Evolutionary conservation across 2,329 filamentous ascomycete species (phyloP).

Genomic region (Zymoseptoria tritici): DNA sequence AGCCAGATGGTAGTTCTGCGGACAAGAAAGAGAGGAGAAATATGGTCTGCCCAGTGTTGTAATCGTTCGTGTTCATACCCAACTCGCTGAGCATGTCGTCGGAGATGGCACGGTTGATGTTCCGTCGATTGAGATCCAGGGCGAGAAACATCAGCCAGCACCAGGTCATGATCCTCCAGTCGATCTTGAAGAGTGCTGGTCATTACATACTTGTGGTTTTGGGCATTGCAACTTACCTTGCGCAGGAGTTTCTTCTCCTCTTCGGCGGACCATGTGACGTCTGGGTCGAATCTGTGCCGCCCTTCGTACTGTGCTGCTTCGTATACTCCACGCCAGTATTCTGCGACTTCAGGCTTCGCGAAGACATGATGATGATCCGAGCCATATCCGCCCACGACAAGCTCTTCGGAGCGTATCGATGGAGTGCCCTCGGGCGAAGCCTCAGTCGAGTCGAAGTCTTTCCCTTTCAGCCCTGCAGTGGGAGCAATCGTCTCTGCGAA

Average conservation of each 20-base stretch:
- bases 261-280: slow-evolving; percentile 38
- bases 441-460: neutral
- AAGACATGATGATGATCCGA: slow-evolving; percentile 31
- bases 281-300: slow-evolving; percentile 42
- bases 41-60: slow-evolving; percentile 25
- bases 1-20: slow-evolving; percentile 40
- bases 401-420: slow-evolving; percentile 10
- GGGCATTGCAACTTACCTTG: slow-evolving; percentile 4
- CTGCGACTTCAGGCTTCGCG: slow-evolving; percentile 44
- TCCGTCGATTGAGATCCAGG: slow-evolving; percentile 23
- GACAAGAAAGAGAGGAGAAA: slow-evolving; percentile 23
- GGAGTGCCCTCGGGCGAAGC: neutral
- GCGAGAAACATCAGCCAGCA: slow-evolving; percentile 25
- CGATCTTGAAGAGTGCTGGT: slow-evolving; percentile 8
- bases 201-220: too few species aligned
- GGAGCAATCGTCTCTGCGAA: neutral
- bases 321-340: slow-evolving; percentile 49
- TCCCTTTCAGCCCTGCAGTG: neutral
- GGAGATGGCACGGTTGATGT: slow-evolving; percentile 23
- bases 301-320: slow-evolving; percentile 48
- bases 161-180: slow-evolving; percentile 20
- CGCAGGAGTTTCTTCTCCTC: slow-evolving; percentile 35
- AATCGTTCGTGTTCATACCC: slow-evolving; percentile 25
- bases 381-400: slow-evolving; percentile 13
- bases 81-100: slow-evolving; percentile 23